These are phyloP conservation scores for Coemansia sp. DNA, from an alignment of 192 early-diverging fungal species.

Conservation along the genomic window DNA sequence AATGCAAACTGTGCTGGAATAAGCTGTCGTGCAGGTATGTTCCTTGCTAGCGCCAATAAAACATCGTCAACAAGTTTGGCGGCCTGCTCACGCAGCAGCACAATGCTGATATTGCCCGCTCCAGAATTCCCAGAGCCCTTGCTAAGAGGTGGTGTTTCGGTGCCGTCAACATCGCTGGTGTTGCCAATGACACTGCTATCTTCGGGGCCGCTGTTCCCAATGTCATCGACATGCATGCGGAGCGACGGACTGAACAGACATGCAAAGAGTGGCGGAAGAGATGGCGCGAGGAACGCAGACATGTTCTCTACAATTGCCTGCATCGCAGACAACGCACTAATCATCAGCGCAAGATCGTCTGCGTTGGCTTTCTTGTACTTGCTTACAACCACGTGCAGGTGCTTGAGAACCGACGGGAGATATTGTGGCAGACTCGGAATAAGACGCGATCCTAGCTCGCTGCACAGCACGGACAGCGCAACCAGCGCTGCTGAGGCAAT, in stretches of 20 bases:
- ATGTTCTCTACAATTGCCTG: conserved; percentile 52
- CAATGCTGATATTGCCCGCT: neutral
- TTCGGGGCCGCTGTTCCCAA: neutral
- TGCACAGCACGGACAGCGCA: conserved; percentile 52
- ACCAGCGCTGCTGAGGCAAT: conserved; percentile 55
- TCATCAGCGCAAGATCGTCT: conserved; percentile 49
- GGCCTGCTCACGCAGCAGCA: conserved; percentile 26
- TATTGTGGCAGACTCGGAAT: conserved; percentile 82
- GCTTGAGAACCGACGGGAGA: conserved; percentile 73
- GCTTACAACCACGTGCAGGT: conserved; percentile 37
- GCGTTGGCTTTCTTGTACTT: conserved; percentile 22
- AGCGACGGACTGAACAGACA: conserved; percentile 30
- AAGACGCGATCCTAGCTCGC: conserved; percentile 73
- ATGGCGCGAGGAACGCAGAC: conserved; percentile 53
- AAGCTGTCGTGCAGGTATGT: conserved; percentile 47
- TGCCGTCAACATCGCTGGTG: conserved; percentile 5
- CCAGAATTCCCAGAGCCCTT: neutral
- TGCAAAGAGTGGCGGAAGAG: conserved; percentile 39
- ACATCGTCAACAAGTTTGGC: conserved; percentile 23
- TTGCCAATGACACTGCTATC: neutral
- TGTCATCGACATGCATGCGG: neutral
- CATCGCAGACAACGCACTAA: conserved; percentile 42
- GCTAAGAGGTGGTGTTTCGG: neutral
- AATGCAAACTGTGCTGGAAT: conserved; percentile 48
- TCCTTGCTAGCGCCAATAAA: conserved; percentile 28